Base-by-base conservation (phyloP, 2,329 filamentous ascomycete genomes). In the Exophiala spinifera region DNA sequence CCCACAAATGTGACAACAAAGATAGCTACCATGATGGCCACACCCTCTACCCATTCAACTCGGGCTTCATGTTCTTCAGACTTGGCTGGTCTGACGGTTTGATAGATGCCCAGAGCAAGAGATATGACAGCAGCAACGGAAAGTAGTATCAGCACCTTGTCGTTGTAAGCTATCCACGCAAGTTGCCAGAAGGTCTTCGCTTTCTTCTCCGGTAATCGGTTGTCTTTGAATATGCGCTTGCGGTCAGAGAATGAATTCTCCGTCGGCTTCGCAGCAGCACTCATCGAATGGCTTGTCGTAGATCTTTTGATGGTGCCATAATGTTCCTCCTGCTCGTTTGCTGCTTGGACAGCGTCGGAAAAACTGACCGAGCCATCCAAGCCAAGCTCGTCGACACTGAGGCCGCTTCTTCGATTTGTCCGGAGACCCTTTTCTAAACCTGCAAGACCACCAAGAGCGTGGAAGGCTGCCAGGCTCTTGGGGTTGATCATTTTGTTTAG, bases 41-140 rank as follows among this genome's bases (percentile, higher is more conserved):
- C 84, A 60, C 88, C 88, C 70, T 92, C 88, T 4, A 91, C 85
- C 88, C 88, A 92, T 68, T 91, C 85, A 11, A 89, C 84, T 33
- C 79, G 79, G 4, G 83, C 72, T 45, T 67, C 61, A n/a, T 64
- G 61, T 25, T 55, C 55, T 49, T 60, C 58, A 17, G 53, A 55
- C 23, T 55, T 53, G 36, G 55, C 52, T 8, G 62, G 59, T 1
- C 62, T 63, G 31, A 71, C 64, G 1, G 68, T 67, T 44, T 71
- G 66, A 64, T 88, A 89, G 1, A 89, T 76, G 17, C 87, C 87
- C 40, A 90, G 77, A 1, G 81, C 83, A n/a, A 90, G 73, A 1
- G 87, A 89, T 31, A 90, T 82, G 8, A 81, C 76, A 1, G 87
- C 87, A 3, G 86, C 86, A 3, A 81, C 77, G 0, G 84, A 85